Percentiles rank a stretch among this genome's conserved stretches.
These are phyloP conservation scores for Penicillium palitans DNA, from an alignment of 2,329 filamentous ascomycete genomes.

Conservation along the genomic window DNA sequence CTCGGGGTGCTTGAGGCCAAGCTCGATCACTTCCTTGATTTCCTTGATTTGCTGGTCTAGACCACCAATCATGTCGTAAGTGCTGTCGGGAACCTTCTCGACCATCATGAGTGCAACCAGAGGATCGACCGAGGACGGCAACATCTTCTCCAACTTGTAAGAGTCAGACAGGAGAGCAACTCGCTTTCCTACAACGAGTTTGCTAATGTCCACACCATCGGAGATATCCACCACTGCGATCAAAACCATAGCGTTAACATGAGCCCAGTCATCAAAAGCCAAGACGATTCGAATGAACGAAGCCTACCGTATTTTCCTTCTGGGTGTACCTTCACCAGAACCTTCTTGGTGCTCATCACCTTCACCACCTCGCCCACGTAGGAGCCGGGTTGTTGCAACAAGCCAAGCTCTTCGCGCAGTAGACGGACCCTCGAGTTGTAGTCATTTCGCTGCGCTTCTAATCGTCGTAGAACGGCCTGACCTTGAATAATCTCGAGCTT, in stretches of 20 bases:
- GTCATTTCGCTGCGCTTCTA: constrained; percentile 98
- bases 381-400: constrained; percentile 94
- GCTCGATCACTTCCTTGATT: constrained; percentile 99
- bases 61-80: constrained; percentile 99
- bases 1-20: constrained; percentile 96
- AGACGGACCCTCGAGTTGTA: constrained; percentile 98
- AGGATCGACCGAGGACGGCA: constrained; percentile 95
- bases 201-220: constrained; percentile 89
- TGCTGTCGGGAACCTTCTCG: constrained; percentile 98
- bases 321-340: constrained; percentile 97
- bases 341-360: constrained; percentile 99
- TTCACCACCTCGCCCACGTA: constrained; percentile 99
- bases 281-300: neutral
- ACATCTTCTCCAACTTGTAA: constrained; percentile 98
- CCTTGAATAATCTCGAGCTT: constrained; percentile 99
- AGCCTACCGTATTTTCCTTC: constrained; percentile 96
- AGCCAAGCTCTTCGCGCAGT: constrained; percentile 88
- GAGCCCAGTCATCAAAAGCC: neutral
- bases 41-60: constrained; percentile 99
- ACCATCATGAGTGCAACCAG: constrained; percentile 99
- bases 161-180: constrained; percentile 95
- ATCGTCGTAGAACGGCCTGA: constrained; percentile 87
- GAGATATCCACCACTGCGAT: constrained; percentile 85
- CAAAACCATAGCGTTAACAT: constrained; percentile 8
- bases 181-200: constrained; percentile 96